A percentile compares a stretch with the other conserved stretches of the same genome.
These are phyloP conservation scores for Xylariaceae sp. DNA, from an alignment of 2,329 filamentous ascomycete species.

Conservation along the genomic window DNA sequence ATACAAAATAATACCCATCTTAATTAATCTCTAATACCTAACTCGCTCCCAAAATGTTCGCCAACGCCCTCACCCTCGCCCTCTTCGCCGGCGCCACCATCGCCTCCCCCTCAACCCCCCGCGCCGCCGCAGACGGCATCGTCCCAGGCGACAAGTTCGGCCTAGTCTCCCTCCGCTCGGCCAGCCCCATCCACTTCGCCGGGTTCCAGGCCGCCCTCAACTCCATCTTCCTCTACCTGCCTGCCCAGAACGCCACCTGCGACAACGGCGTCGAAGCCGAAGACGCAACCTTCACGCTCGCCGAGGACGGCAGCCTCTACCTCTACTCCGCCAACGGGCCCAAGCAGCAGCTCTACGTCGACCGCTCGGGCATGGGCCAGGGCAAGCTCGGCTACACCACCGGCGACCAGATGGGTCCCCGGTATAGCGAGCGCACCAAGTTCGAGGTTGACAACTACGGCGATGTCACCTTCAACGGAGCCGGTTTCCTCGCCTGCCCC, in stretches of 20 bases:
- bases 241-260: slow-evolving; percentile 46
- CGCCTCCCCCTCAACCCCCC: slow-evolving; percentile 10
- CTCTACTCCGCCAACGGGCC: slow-evolving; percentile 42
- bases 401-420: slow-evolving; percentile 36
- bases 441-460: slow-evolving; percentile 44
- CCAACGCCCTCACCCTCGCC: slow-evolving; percentile 51
- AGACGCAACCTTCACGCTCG: slow-evolving; percentile 46
- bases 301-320: slow-evolving; percentile 41
- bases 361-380: slow-evolving; percentile 56
- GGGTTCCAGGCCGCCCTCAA: slow-evolving; percentile 40
- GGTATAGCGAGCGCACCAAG: slow-evolving; percentile 41
- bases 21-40: background rate
- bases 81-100: slow-evolving; percentile 34
- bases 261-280: slow-evolving; percentile 30
- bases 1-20: background rate
- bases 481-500: slow-evolving; percentile 50
- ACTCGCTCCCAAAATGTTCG: slow-evolving; percentile 23
- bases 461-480: slow-evolving; percentile 43
- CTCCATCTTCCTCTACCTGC: slow-evolving; percentile 41
- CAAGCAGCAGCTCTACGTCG: slow-evolving; percentile 47
- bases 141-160: slow-evolving; percentile 39
- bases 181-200: slow-evolving; percentile 43
- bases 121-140: slow-evolving; percentile 11
- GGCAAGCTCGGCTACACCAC: slow-evolving; percentile 50
- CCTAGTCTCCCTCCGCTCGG: slow-evolving; percentile 46